A percentile compares a stretch with the other conserved stretches of the same genome.
These are phyloP conservation scores for Boehmeria nivea DNA, from an alignment of 306 rosid genomes.

Conservation along the genomic window DNA sequence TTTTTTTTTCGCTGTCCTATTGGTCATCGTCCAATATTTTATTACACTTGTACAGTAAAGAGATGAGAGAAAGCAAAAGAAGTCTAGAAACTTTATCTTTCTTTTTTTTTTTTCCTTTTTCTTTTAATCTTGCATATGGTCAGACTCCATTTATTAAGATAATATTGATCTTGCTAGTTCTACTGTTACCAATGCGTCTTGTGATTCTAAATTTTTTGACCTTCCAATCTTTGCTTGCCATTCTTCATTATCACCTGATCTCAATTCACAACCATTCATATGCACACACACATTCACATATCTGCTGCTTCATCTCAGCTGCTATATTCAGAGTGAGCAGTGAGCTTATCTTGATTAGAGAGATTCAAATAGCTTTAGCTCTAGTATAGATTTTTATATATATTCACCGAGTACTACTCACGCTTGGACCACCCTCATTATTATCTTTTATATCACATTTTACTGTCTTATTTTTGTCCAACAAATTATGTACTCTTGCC, in stretches of 20 bases:
- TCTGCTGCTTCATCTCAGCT: too few species aligned
- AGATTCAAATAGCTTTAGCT: too few species aligned
- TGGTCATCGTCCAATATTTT: slow-evolving; percentile 36
- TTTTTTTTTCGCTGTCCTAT: too few species aligned
- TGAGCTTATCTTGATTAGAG: too few species aligned
- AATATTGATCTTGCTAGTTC: not conserved
- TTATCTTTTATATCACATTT: too few species aligned
- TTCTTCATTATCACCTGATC: slow-evolving; percentile 3
- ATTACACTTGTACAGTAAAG: slow-evolving; percentile 4
- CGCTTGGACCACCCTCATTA: too few species aligned
- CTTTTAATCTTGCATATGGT: slow-evolving; percentile 16
- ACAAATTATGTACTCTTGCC: too few species aligned
- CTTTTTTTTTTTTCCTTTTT: too few species aligned
- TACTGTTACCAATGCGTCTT: slow-evolving; percentile 56
- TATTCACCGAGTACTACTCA: too few species aligned
- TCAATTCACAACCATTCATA: slow-evolving; percentile 14
- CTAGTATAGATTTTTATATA: too few species aligned
- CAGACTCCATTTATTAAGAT: slow-evolving; percentile 29
- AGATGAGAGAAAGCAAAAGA: slow-evolving; percentile 36
- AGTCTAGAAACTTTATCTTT: slow-evolving; percentile 45
- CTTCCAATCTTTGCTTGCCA: slow-evolving; percentile 28
- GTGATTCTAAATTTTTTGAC: slow-evolving; percentile 42
- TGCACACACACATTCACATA: not conserved
- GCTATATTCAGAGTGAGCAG: too few species aligned
- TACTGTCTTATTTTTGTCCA: too few species aligned